A percentile compares a stretch with the other conserved stretches of the same genome.
phyloP scores from a whole-genome alignment of 139 green algal genomes.

The Nannochloris sp. region DNA sequence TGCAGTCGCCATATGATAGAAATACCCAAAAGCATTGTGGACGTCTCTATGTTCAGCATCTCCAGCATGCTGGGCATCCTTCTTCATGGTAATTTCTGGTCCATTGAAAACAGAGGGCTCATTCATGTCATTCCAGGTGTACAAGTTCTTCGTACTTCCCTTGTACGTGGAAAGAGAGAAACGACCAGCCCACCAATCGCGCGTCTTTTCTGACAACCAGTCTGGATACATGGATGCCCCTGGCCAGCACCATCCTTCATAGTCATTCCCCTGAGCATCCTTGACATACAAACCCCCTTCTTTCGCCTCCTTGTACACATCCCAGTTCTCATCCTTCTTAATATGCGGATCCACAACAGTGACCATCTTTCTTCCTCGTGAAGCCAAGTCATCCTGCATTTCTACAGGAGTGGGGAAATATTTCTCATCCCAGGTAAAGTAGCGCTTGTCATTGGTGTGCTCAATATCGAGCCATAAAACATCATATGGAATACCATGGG shows the following conservation, averaged over 20 bases:
- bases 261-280: constrained; percentile 71
- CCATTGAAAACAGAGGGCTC: constrained; percentile 98
- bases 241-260: constrained; percentile 97
- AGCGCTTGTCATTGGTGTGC: constrained; percentile 95
- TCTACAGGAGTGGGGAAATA: constrained; percentile 71
- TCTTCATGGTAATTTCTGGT: constrained; percentile 92
- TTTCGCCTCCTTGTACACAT: constrained; percentile 77
- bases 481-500: constrained; percentile 93
- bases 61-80: constrained; percentile 80
- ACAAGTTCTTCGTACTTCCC: constrained; percentile 76
- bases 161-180: constrained; percentile 77
- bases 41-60: constrained; percentile 87
- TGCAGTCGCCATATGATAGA: constrained; percentile 85
- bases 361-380: constrained; percentile 79
- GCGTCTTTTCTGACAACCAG: constrained; percentile 67
- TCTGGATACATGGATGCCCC: constrained; percentile 90
- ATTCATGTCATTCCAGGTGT: constrained; percentile 99
- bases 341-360: constrained; percentile 98
- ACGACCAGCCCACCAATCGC: constrained; percentile 84
- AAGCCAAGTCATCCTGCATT: constrained; percentile 71
- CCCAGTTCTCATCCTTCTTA: constrained; percentile 80
- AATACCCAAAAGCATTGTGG: constrained; percentile 91
- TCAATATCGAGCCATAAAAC: constrained; percentile 99
- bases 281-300: constrained; percentile 76
- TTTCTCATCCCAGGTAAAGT: constrained; percentile 92